Base-by-base conservation (phyloP, 2,329 filamentous ascomycete species). In the Cladosporium sp. region DNA sequence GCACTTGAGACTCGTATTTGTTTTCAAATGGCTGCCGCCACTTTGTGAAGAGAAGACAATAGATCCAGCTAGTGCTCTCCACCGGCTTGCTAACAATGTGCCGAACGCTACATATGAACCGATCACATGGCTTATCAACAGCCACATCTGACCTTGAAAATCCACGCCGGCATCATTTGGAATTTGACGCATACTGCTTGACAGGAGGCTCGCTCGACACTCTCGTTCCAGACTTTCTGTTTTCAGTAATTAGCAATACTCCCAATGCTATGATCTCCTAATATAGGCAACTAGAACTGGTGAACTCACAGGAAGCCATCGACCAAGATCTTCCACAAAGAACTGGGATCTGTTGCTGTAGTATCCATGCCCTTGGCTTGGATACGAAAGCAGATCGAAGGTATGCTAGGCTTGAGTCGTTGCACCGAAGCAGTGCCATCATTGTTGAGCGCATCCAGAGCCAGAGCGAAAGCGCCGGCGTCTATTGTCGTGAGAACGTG, bases 401-500 rank as follows among this genome's bases (percentile, higher is more conserved):
- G 45, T 3, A 34, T 28, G 34, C 60, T 51, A 36, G 56, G 40
- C 47, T 51, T 30, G 14, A 66, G 58, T 9, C 69, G 63, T 11
- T 60, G 36, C 12, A 69, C 20, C 36, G 59, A 66, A 12, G 62
- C 67, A 4, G 50, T 64, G 2, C 67, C 69, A n/a, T 59, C 63
- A 30, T 71, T 58, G 34, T 67, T 59, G 8, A 70, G 60, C 1
- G 69, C 68, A 55, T 71, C 67, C 11, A 70, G 38, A 5, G 68
- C 67, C 4, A 70, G 43, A 4, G 64, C 64, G 43, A 66, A 71
- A n/a, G 60, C 67, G 3, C 67, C 67, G 3, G 67, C 60, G 19
- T 67, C 66, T 17, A 64, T 65, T 14, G 67, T 66, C 63, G 69
- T 70, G 2, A 59, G 63, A 6, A 66, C 55, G 56, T 71, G 69